Base-by-base conservation (phyloP, 805 yeast genomes). In the Candida parachauliodes region DNA sequence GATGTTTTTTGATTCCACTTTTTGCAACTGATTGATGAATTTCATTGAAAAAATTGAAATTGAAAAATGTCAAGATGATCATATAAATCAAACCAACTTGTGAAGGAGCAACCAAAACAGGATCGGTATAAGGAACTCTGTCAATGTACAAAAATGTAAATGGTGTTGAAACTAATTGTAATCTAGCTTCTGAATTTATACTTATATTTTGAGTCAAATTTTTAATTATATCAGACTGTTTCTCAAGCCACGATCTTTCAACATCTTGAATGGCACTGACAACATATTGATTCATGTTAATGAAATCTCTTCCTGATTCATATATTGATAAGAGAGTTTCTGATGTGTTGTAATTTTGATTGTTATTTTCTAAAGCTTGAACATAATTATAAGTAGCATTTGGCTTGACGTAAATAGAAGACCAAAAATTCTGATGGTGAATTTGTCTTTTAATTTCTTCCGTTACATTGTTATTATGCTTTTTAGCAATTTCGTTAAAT, bases 11-110 rank as follows among this genome's bases (percentile, higher is more conserved):
- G 24, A 76, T 52, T 21, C 68, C 59, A 21, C 52, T 42, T 33
- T 65, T 62, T 0, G 78, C 73, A 31, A 81, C 67, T 7, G 59
- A 54, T 37, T 59, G 62, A 52, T 84, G 83, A 12, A 81, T 48
- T 16, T 72, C 74, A 9, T 59, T 60, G 51, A 79, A 80, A 64
- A 83, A 73, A 57, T 68, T 73, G 48, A 82, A 72, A 47, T 79
- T 81, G 71, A 86, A 82, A 54, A 86, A 83, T 3, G 91, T 77
- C 40, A 83, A 55, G 53, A 85, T 78, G 49, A 85, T 72, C 53
- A 83, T 65, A 53, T 78, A 84, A 55, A 85, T 81, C 45, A 83
- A 68, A 36, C 93, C 93, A 42, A 84, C 81, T 55, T 83, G 91
- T 4, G 78, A 57, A 4, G 89, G 88, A 0, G 88, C 88, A 30